Evolutionary conservation across 2,329 filamentous ascomycete genomes (phyloP).

Genomic region (Pyricularia sp.): DNA sequence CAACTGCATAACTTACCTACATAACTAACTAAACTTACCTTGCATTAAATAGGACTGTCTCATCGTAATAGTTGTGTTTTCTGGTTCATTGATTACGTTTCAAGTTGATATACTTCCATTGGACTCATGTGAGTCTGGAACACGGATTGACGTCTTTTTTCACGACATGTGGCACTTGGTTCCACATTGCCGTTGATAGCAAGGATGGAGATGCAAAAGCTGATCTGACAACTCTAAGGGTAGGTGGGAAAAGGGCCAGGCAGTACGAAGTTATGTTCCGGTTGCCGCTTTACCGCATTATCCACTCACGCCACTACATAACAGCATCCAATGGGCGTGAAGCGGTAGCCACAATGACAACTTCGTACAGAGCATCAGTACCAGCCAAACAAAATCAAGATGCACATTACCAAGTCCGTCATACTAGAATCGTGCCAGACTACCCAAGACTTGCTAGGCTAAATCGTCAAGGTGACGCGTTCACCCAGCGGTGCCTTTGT

Average conservation of each 20-base stretch:
- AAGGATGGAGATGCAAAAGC: not conserved
- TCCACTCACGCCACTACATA: not conserved
- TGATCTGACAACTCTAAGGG: not conserved
- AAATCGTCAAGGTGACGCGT: not conserved
- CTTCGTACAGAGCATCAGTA: not conserved
- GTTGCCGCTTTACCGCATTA: not conserved
- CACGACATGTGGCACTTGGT: not conserved
- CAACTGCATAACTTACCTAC: no score
- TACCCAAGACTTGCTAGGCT: not conserved
- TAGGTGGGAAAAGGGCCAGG: not conserved
- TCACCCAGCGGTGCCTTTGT: not conserved
- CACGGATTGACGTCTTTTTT: not conserved
- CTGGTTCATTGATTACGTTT: not conserved
- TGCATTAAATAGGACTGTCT: not conserved
- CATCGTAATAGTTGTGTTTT: not conserved
- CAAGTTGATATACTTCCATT: not conserved
- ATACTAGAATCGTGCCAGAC: not conserved
- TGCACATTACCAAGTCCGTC: not conserved
- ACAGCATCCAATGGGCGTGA: not conserved
- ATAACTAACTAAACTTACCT: no score
- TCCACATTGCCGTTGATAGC: not conserved
- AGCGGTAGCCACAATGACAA: not conserved
- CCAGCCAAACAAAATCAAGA: not conserved
- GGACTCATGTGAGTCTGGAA: not conserved
- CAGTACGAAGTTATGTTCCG: not conserved